phyloP scores from a whole-genome alignment of 176 grass and related monocot species.

The Poa annua region DNA sequence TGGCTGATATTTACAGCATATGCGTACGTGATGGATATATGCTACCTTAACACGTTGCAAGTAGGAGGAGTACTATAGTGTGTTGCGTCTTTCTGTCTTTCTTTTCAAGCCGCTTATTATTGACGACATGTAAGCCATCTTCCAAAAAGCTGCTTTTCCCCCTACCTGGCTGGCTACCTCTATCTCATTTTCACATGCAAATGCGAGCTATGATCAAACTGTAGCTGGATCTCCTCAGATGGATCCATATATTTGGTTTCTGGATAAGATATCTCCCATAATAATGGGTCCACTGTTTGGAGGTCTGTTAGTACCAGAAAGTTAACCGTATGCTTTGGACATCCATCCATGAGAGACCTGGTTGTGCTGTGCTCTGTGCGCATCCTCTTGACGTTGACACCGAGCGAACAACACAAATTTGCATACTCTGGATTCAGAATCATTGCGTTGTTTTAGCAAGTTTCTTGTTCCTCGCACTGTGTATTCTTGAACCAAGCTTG shows the following conservation, averaged over 20 bases:
- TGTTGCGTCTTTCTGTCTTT: slow-evolving; percentile 22
- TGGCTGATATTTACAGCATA: not conserved
- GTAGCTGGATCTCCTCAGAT: not conserved
- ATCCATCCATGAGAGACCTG: not conserved
- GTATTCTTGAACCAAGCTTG: too few species aligned
- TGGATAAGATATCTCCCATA: not conserved
- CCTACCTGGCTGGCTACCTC: too few species aligned
- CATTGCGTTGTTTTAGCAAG: too few species aligned
- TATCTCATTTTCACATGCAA: not conserved
- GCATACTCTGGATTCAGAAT: not conserved
- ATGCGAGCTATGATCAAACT: not conserved
- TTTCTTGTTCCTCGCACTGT: too few species aligned
- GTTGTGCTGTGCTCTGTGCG: not conserved
- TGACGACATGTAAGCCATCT: slow-evolving; percentile 37
- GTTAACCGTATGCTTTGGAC: not conserved
- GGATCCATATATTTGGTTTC: not conserved
- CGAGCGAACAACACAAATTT: not conserved
- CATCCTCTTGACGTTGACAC: not conserved
- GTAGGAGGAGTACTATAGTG: not conserved
- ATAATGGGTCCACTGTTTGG: not conserved
- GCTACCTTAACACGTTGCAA: slow-evolving; percentile 39
- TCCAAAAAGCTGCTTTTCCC: slow-evolving; percentile 33
- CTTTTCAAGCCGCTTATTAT: not conserved
- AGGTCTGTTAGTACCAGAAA: not conserved
- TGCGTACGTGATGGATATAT: not conserved